These are phyloP conservation scores for Apium graveolens DNA, from an alignment of 129 eudicot genomes.

Conservation along the genomic window DNA sequence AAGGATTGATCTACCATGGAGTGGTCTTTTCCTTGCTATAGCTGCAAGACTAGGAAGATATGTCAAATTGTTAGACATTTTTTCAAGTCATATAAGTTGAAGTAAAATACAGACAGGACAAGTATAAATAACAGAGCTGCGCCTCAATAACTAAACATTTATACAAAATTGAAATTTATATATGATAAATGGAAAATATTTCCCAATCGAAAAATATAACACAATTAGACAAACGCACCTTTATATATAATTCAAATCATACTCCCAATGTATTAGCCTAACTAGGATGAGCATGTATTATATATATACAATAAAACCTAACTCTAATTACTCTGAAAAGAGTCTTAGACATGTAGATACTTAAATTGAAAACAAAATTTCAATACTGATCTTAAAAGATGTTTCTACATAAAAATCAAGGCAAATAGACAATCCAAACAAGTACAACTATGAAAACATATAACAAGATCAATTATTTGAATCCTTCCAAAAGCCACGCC, in stretches of 20 bases:
- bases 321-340: not conserved
- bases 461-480: not conserved
- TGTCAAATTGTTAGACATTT: conserved; percentile 10
- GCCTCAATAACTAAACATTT: not conserved
- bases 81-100: not conserved
- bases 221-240: not conserved
- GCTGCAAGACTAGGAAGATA: conserved; percentile 67
- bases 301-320: not conserved
- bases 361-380: not conserved
- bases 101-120: not conserved
- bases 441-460: not conserved
- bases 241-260: no score
- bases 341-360: not conserved
- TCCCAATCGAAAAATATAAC: not conserved
- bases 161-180: not conserved
- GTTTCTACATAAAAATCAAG: not conserved
- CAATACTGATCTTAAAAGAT: not conserved
- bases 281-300: not conserved
- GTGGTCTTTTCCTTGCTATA: conserved; percentile 72
- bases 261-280: not conserved
- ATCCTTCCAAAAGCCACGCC: not conserved
- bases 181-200: not conserved
- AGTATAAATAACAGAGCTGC: not conserved
- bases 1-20: conserved; percentile 40
- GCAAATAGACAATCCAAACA: not conserved